These are phyloP conservation scores for Agarophyton chilense DNA, from an alignment of 23 red algal species.

Conservation along the genomic window DNA sequence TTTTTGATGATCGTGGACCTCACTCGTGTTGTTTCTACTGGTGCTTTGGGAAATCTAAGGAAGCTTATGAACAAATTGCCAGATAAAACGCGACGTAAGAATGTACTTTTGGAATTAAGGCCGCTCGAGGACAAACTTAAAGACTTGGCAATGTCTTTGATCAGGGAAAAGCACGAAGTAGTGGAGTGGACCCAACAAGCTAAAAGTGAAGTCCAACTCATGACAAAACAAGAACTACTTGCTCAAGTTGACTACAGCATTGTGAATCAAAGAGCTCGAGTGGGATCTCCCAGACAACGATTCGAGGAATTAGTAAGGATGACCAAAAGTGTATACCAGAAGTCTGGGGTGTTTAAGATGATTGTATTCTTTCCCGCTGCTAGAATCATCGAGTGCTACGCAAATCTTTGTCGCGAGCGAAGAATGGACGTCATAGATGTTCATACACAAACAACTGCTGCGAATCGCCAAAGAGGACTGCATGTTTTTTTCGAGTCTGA, in stretches of 20 bases:
- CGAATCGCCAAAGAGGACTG: constrained; percentile 23
- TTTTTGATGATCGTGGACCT: constrained; percentile 55
- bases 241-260: background rate
- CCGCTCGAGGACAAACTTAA: background rate
- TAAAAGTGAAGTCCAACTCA: background rate
- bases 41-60: background rate
- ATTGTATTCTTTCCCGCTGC: constrained; percentile 61
- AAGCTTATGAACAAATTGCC: constrained; percentile 31
- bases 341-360: background rate
- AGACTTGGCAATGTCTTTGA: background rate
- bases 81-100: constrained; percentile 17
- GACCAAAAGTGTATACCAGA: background rate
- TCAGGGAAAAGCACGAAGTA: constrained; percentile 18
- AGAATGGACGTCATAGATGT: constrained; percentile 22
- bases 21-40: constrained; percentile 18
- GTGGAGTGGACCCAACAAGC: constrained; percentile 25
- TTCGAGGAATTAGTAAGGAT: background rate
- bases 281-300: background rate
- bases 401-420: background rate
- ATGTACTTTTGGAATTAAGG: constrained; percentile 11
- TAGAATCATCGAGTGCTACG: constrained; percentile 60
- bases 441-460: constrained; percentile 13
- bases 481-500: constrained; percentile 24
- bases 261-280: background rate
- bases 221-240: constrained; percentile 2